These are phyloP conservation scores for Plenodomus tracheiphilus DNA, from an alignment of 2,329 filamentous ascomycete species.

Conservation along the genomic window DNA sequence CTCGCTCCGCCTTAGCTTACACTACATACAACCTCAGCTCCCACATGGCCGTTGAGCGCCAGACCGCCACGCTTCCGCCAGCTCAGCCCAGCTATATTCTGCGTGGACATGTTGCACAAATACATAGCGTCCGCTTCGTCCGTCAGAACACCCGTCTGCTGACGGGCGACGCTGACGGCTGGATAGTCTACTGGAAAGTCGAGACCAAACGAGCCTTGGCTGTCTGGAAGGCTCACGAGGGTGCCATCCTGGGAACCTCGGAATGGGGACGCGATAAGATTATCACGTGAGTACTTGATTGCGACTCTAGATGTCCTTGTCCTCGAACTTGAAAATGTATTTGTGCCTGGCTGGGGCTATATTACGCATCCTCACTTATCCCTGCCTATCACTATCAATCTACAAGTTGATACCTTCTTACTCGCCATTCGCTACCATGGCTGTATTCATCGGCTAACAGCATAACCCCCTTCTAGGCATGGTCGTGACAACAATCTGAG, in stretches of 20 bases:
- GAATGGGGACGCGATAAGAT: slow-evolving; percentile 73
- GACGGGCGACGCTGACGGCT: slow-evolving; percentile 89
- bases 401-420: no score
- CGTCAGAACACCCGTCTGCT: slow-evolving; percentile 74
- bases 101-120: slow-evolving; percentile 79
- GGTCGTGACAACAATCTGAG: slow-evolving; percentile 85
- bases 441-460: no score
- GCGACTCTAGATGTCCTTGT: not conserved
- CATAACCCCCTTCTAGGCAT: slow-evolving; percentile 63
- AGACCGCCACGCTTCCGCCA: slow-evolving; percentile 46
- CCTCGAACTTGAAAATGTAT: no score
- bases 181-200: slow-evolving; percentile 83
- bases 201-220: slow-evolving; percentile 77
- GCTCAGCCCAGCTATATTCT: slow-evolving; percentile 71
- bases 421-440: no score
- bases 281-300: slow-evolving; percentile 77
- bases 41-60: slow-evolving; percentile 34
- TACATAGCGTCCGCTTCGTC: slow-evolving; percentile 77
- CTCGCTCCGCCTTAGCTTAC: slow-evolving; percentile 34
- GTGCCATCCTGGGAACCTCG: slow-evolving; percentile 73
- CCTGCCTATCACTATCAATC: no score
- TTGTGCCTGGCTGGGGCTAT: no score
- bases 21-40: slow-evolving; percentile 25
- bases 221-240: slow-evolving; percentile 84
- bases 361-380: no score